Evolutionary conservation across 768 basidiomycete species (phyloP), one percentile per base, ranked within the genome.

Genomic region (Naematelia aurantialba): DNA sequence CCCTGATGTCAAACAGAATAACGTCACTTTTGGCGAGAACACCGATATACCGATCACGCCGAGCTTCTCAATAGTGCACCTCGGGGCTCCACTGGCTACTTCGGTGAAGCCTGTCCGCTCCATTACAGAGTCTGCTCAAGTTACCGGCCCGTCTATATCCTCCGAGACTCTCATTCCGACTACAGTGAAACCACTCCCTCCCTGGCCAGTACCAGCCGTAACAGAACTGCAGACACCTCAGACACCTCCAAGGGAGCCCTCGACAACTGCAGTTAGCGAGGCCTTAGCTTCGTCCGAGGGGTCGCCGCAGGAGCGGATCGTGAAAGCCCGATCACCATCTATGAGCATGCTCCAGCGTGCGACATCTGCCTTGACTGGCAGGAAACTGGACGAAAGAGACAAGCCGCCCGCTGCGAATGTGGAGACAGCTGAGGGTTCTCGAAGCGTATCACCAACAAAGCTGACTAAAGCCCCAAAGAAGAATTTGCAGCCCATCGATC

Each of bases 331-430:
- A 14, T 85, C 90, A 1, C 89, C 91, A 4, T 94, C 92, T 58
- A 89, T 98, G 52, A 92, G 87, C 69, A 96, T 98, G 75, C 89
- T 98, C 83, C 93, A 97, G 68, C 85, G 92, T 24, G 92, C 91
- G 0, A 93, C 91, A 1, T 94, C 91, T 0, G 90, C 89, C 10
- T 65, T 76, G 47, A 88, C 87, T 12, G 88, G 93, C 10, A 79
- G 87, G 60, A 91, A 91, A 79, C 78, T 83, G 0, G 90, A 91
- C 72, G 86, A 80, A 4, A 84, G 91, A 73, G 86, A 79, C 4
- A 84, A 50, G 21, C 10, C 17, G 48, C 48, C 48, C 26, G 48
- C 14, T 44, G 51, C 29, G 34, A 52, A 11, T 31, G 19, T 46
- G 4, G 62, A 66, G 44, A 52, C 61, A 47, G 26, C 60, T 59